phyloP scores from a whole-genome alignment of 2,329 filamentous ascomycete species.

The Fusarium verticillioides region DNA sequence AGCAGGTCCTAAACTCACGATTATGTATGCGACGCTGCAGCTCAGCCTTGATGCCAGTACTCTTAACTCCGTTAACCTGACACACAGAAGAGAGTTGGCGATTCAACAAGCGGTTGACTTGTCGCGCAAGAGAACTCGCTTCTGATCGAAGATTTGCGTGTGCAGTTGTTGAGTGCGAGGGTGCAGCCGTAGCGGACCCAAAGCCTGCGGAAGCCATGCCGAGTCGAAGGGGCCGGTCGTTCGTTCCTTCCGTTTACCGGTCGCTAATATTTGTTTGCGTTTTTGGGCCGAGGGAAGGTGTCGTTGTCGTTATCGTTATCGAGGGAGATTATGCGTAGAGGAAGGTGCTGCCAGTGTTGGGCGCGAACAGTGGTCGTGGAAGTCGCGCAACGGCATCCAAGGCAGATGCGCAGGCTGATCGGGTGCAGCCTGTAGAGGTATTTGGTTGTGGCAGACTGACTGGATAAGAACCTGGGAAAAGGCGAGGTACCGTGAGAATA shows the following conservation, averaged over 20 bases:
- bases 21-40: slow-evolving; percentile 81
- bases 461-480: not conserved
- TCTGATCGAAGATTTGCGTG: slow-evolving; percentile 53
- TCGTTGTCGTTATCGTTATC: slow-evolving; percentile 6
- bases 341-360: slow-evolving; percentile 28
- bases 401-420: slow-evolving; percentile 39
- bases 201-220: slow-evolving; percentile 43
- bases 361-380: slow-evolving; percentile 23
- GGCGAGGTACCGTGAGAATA: slow-evolving; percentile 5
- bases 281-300: not conserved
- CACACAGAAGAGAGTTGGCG: slow-evolving; percentile 81
- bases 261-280: slow-evolving; percentile 1
- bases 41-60: slow-evolving; percentile 85
- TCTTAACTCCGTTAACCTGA: slow-evolving; percentile 76
- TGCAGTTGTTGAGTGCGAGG: slow-evolving; percentile 20
- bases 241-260: slow-evolving; percentile 18
- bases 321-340: not conserved
- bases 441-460: slow-evolving; percentile 3
- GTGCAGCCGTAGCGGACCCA: slow-evolving; percentile 32
- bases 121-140: slow-evolving; percentile 57
- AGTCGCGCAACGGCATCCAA: slow-evolving; percentile 45
- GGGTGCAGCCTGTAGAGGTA: slow-evolving; percentile 20
- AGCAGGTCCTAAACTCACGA: slow-evolving; percentile 67
- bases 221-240: slow-evolving; percentile 11
- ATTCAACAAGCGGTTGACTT: slow-evolving; percentile 62